Evolutionary conservation across 176 grass and related monocot species (phyloP).

Genomic region (Lolium perenne): DNA sequence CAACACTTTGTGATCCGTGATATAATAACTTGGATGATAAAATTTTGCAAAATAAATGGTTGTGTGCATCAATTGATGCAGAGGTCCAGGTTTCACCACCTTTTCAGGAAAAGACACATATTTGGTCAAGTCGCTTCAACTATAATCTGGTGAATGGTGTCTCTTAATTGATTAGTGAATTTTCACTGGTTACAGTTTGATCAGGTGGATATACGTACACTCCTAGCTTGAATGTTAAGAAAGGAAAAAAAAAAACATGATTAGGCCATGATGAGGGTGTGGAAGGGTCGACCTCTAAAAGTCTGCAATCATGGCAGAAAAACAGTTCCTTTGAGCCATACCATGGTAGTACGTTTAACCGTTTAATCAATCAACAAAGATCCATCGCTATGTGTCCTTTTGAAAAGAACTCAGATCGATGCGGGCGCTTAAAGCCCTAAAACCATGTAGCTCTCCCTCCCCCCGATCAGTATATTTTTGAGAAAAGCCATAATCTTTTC

Average conservation of each 20-base stretch:
- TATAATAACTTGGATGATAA: no score
- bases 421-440: neutral
- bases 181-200: neutral
- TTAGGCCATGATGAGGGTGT: constrained; percentile 48
- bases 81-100: no score
- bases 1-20: no score
- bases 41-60: no score
- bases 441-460: neutral
- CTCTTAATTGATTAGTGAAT: no score
- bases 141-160: no score
- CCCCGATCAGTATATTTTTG: no score
- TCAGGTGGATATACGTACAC: neutral
- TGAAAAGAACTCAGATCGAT: constrained; percentile 23
- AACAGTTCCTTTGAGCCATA: constrained; percentile 11
- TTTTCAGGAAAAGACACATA: no score
- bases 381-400: neutral
- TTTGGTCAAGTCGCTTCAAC: no score
- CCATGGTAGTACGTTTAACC: constrained; percentile 27
- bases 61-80: no score
- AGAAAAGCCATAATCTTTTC: constrained; percentile 24
- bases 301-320: constrained; percentile 49
- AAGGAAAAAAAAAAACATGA: constrained; percentile 22
- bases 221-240: neutral
- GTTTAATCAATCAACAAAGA: constrained; percentile 29
- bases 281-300: constrained; percentile 46